Percentiles rank a stretch among this genome's conserved stretches.
These are phyloP conservation scores for Macrolepiota albuminosa DNA, from an alignment of 768 basidiomycete species.

Conservation along the genomic window DNA sequence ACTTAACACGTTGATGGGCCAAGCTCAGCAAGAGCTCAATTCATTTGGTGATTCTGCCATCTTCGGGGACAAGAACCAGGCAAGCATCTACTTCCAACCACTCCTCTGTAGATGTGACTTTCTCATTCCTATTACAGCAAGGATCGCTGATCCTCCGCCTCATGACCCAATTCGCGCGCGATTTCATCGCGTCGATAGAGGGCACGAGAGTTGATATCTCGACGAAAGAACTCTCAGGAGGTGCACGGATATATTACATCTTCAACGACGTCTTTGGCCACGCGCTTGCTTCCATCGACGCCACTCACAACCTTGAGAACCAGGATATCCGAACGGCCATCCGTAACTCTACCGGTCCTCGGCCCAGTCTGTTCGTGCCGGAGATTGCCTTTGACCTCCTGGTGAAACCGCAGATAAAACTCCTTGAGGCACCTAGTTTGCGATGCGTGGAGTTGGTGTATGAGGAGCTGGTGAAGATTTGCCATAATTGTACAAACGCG, in stretches of 20 bases:
- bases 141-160: conserved; percentile 87
- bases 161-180: conserved; percentile 98
- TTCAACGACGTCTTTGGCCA: conserved; percentile 98
- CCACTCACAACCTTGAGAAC: conserved; percentile 85
- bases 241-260: conserved; percentile 98
- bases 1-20: conserved; percentile 96
- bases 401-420: conserved; percentile 97
- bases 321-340: conserved; percentile 98
- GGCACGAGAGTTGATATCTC: conserved; percentile 95
- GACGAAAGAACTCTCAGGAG: conserved; percentile 97
- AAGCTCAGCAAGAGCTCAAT: conserved; percentile 97
- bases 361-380: conserved; percentile 95
- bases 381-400: conserved; percentile 95
- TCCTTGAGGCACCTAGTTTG: conserved; percentile 90
- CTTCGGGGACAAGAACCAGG: conserved; percentile 88
- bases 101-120: neutral
- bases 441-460: conserved; percentile 98
- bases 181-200: conserved; percentile 96
- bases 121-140: conserved; percentile 43
- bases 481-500: conserved; percentile 92
- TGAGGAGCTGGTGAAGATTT: conserved; percentile 98
- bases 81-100: conserved; percentile 16
- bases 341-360: conserved; percentile 94
- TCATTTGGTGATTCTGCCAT: conserved; percentile 92
- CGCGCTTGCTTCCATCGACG: conserved; percentile 85